These are phyloP conservation scores for Tritrichomonas foetus DNA, from an alignment of 208 protist genomes.

Conservation along the genomic window DNA sequence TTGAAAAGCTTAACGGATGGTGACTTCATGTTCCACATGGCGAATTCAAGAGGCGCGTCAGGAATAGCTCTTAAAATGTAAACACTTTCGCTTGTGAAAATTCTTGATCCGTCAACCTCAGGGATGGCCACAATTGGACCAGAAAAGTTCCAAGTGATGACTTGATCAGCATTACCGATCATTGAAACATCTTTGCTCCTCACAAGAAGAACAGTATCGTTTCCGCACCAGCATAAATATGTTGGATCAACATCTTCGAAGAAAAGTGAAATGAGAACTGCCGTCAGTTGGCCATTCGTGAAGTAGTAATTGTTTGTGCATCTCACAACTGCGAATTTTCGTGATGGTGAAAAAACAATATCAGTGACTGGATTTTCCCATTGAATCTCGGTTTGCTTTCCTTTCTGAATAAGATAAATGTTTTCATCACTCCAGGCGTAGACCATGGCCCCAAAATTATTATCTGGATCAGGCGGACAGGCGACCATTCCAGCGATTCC, in stretches of 20 bases:
- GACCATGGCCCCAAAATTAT: background rate
- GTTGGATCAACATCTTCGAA: conserved; percentile 10
- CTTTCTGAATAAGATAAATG: background rate
- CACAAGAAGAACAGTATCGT: background rate
- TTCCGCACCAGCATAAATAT: background rate
- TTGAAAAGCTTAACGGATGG: background rate
- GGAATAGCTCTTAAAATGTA: background rate
- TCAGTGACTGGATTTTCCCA: background rate
- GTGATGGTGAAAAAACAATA: background rate
- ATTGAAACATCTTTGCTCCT: background rate
- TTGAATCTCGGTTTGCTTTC: background rate
- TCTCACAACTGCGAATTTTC: background rate
- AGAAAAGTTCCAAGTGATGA: background rate
- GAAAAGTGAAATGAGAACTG: background rate
- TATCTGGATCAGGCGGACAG: background rate
- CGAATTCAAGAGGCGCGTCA: background rate
- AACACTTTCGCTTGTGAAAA: background rate
- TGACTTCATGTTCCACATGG: background rate
- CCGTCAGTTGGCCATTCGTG: background rate
- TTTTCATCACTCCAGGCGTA: background rate
- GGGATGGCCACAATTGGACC: background rate
- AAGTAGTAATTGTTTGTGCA: background rate
- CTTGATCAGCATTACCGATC: background rate
- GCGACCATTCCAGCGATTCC: background rate
- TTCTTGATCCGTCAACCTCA: background rate